Evolutionary conservation across 2,329 filamentous ascomycete genomes (phyloP), one percentile per base, ranked within the genome.

Genomic region (Pezicula radicicola): DNA sequence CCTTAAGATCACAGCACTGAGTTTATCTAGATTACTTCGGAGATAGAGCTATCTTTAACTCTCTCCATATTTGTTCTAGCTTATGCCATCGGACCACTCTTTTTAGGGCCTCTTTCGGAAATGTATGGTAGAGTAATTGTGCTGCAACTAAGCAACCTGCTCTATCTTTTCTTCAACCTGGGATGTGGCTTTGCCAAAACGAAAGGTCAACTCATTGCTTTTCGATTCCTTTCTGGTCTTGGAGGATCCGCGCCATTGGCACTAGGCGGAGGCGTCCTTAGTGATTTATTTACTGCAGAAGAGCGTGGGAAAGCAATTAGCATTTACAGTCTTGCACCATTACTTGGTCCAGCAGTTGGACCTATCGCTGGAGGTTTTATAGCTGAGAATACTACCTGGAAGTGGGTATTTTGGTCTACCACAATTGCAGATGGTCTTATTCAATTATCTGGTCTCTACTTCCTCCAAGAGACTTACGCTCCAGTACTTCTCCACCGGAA

Each of bases 71-170:
- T 71, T 6, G 73, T 75, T 15, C 62, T 76, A 9, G 72, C 72
- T 6, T 75, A 71, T 54, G 73, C 72, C 16, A 70, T 71, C n/a
- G 73, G 73, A 0, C 73, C 73, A 1, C 49, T 62, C 12, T 43
- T 88, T 3, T 87, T 85, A 80, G 85, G 84, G 2, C 84, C 84
- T 0, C 65, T 75, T 3, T 75, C 75, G 0, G 77, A 80, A 51
- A 61, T 78, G 0, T 78, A 73, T 45, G 77, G 76, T 0, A 60
- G 77, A 0, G 55, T 67, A 40, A 50, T 55, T 0, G 61, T 79
- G 6, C 56, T 76, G 2, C 73, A 76, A 48, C 48, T 58, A 0
- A 70, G 70, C 1, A 80, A 75, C 52, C 25, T 76, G 1, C 73
- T 78, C 64, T 83, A 79, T 53, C 62, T 81, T 0, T 53, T 75